phyloP scores from a whole-genome alignment of 1,284 basidiomycete species.

The Malassezia cuniculi region DNA sequence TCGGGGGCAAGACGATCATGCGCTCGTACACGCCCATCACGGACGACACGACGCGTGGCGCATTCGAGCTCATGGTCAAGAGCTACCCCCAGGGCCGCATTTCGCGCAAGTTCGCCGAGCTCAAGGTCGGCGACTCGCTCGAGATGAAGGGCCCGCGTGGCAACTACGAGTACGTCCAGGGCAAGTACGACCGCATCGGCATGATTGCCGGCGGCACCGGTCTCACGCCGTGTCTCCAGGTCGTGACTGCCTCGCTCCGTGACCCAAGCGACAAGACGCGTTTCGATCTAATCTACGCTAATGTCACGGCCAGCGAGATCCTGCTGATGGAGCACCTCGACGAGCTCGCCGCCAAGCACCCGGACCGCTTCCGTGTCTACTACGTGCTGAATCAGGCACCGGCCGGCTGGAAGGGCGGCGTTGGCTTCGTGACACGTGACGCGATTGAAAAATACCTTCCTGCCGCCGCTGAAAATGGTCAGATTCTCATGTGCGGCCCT shows the following conservation, averaged over 20 bases:
- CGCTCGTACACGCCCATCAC: slow-evolving; percentile 91
- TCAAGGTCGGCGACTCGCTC: slow-evolving; percentile 56
- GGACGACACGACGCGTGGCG: slow-evolving; percentile 76
- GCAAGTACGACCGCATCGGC: slow-evolving; percentile 54
- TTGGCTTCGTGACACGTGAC: slow-evolving; percentile 86
- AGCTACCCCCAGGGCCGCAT: slow-evolving; percentile 94
- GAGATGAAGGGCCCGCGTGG: slow-evolving; percentile 91
- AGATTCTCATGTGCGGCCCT: slow-evolving; percentile 53
- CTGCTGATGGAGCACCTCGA: slow-evolving; percentile 75
- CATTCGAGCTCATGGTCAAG: slow-evolving; percentile 96
- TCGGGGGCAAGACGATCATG: slow-evolving; percentile 75
- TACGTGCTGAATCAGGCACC: slow-evolving; percentile 92
- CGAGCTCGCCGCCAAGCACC: slow-evolving; percentile 57
- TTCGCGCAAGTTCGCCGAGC: slow-evolving; percentile 64
- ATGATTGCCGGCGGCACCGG: slow-evolving; percentile 92
- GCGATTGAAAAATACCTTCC: slow-evolving; percentile 59
- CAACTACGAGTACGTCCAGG: slow-evolving; percentile 51
- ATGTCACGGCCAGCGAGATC: slow-evolving; percentile 54
- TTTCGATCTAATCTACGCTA: slow-evolving; percentile 90
- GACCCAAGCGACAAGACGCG: slow-evolving; percentile 71
- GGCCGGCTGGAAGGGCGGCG: slow-evolving; percentile 67
- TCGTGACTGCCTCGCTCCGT: slow-evolving; percentile 76
- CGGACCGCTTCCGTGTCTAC: slow-evolving; percentile 57
- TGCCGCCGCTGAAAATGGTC: slow-evolving; percentile 33
- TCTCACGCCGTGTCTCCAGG: slow-evolving; percentile 73